Base-by-base conservation (phyloP, 129 eudicot genomes). In the Scalesia atractyloides region DNA sequence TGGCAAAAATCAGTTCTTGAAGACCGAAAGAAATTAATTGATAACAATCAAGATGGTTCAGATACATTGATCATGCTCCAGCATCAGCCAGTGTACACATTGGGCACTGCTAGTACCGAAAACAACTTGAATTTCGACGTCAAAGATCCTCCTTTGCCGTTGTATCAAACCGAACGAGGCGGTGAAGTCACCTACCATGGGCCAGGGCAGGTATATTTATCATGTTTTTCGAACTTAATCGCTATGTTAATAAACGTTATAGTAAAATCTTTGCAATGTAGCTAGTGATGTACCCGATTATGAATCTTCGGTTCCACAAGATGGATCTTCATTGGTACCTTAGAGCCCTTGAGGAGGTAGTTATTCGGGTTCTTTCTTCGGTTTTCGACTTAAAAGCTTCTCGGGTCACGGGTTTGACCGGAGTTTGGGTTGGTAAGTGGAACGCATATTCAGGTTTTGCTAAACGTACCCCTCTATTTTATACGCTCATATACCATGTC, bases 321-420 rank as follows among this genome's bases (percentile, higher is more conserved):
- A 93, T 90, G 97, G 96, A 93, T 87, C 98, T 93, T 71, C 98
- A 90, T 77, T 93, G 98, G 98, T 89, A 93, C 85, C 91, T 89
- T 18, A 77, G 97, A 75, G 79, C 92, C 60, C 91, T 90, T 13
- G 98, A 93, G 73, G 98, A 90, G 80, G 96, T 93, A 70, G 87
- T 87, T 13, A 87, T 90, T 79, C 96, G 88, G 7, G 92, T 79
- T 43, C 93, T 90, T 72, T 79, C 64, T 53, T 82, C 91, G 13
- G 74, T 95, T 2, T 90, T 87, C 76, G 66, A 79, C 62, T 82
- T 90, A 39, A 78, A 82, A 51, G 96, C 92, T 71, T 87, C 92
- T 24, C 84, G 96, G 41, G 72, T 78, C 12, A 72, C 63, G 12
- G 84, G 86, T 57, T 72, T 83, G 19, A 83, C 87, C 19, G 91